Base-by-base conservation (phyloP, 78 protist species). In the Acrasis kona region DNA sequence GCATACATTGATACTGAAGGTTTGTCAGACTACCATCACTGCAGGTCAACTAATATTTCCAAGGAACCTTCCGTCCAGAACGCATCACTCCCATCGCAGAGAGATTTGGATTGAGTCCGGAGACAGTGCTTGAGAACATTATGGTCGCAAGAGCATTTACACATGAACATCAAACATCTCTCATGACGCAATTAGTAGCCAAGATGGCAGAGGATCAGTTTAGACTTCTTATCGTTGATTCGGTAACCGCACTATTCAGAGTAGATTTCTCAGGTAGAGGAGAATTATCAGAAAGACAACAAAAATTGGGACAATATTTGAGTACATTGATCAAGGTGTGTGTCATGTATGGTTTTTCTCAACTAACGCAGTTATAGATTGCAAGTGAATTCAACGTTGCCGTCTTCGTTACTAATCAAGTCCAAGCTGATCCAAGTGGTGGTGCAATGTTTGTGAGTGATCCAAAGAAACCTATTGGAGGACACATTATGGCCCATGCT, bases 21-120 rank as follows among this genome's bases (percentile, higher is more conserved):
- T 50, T 50, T 50, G 19, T 50, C 19, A 50, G 19, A 19, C 34
- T n/a, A 50, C 19, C 19, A 50, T 50, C 61, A n/a, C n/a, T n/a
- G n/a, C n/a, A n/a, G n/a, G 61, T 97, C 36, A 97, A 94, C 75
- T 87, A 96, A 41, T 99, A 98, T 82, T 96, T 99, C 0, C 99
- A 98, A 71, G 99, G 99, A 29, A 96, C 98, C 7, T 98, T 98
- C 87, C 89, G 99, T 2, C 99, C 99, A 8, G 97, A 97, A 76
- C 76, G 99, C 19, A 81, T 96, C 7, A 40, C 93, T 1, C 87
- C 86, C 35, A 91, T 92, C 10, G 99, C 99, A 0, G 97, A 92
- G 77, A 83, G 95, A 4, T 89, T 29, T 40, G 86, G 72, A 9
- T 69, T 80, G 3, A 66, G 65, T 2, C 64, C 73, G 5, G 82